These are phyloP conservation scores for Tricladium varicosporioides DNA, from an alignment of 2,329 filamentous ascomycete genomes.

Conservation along the genomic window DNA sequence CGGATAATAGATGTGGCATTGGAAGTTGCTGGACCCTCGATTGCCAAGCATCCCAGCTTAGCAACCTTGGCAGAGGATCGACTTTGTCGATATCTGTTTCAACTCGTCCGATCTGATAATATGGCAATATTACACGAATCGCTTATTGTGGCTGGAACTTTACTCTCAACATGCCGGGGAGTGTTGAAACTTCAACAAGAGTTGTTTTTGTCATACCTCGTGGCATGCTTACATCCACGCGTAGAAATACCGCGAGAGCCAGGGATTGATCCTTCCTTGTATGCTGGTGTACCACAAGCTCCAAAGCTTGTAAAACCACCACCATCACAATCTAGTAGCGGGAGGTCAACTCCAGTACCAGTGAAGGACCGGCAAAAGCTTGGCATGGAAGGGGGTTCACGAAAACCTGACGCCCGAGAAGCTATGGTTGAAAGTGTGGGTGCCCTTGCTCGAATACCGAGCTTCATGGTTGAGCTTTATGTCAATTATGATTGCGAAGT, in stretches of 20 bases:
- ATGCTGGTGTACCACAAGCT: slow-evolving; percentile 87
- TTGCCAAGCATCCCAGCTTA: slow-evolving; percentile 85
- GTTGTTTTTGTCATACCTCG: slow-evolving; percentile 88
- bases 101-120: slow-evolving; percentile 93
- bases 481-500: slow-evolving; percentile 98
- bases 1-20: slow-evolving; percentile 96
- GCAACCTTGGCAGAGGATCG: slow-evolving; percentile 88
- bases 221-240: slow-evolving; percentile 90
- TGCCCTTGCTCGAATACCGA: slow-evolving; percentile 86
- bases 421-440: slow-evolving; percentile 98
- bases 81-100: slow-evolving; percentile 90
- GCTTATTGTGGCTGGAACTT: slow-evolving; percentile 83
- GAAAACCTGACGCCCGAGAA: slow-evolving; percentile 93
- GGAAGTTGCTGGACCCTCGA: slow-evolving; percentile 92
- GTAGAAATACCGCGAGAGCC: slow-evolving; percentile 90
- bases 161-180: slow-evolving; percentile 84
- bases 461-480: slow-evolving; percentile 92
- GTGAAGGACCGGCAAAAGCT: slow-evolving; percentile 91
- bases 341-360: slow-evolving; percentile 83
- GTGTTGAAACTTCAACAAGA: slow-evolving; percentile 96
- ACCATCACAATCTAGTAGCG: slow-evolving; percentile 70
- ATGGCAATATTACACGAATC: slow-evolving; percentile 94
- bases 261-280: slow-evolving; percentile 86
- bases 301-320: slow-evolving; percentile 80
- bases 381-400: slow-evolving; percentile 84